These are phyloP conservation scores for Ophiocordyceps camponoti-saundersi DNA, from an alignment of 2,329 filamentous ascomycete species.

Conservation along the genomic window DNA sequence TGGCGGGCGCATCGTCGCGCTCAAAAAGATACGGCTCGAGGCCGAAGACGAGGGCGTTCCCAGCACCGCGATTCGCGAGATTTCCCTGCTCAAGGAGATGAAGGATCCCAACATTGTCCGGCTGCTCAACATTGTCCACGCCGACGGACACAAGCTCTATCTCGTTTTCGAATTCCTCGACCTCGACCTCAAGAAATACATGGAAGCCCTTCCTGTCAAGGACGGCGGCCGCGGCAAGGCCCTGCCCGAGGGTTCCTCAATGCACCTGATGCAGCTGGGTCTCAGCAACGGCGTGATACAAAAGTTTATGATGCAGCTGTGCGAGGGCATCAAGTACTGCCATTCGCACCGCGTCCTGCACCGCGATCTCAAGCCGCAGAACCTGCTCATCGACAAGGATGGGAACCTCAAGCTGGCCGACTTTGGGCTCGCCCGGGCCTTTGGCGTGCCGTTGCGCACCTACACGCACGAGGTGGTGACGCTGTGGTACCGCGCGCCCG, in stretches of 20 bases:
- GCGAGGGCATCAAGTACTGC: conserved; percentile 73
- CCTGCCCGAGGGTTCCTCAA: conserved; percentile 58
- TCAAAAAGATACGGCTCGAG: conserved; percentile 92
- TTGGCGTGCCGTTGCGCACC: conserved; percentile 77
- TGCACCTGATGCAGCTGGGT: conserved; percentile 48
- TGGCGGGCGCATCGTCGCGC: conserved; percentile 68
- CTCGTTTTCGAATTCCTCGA: conserved; percentile 87
- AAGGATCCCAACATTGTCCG: conserved; percentile 79
- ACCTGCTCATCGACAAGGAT: conserved; percentile 69
- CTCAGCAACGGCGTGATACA: conserved; percentile 70
- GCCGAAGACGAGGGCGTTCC: conserved; percentile 90
- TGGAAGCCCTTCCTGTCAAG: conserved; percentile 73
- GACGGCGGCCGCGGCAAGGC: conserved; percentile 77
- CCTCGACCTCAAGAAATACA: conserved; percentile 87
- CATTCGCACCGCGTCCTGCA: conserved; percentile 78
- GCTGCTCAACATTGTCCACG: conserved; percentile 82
- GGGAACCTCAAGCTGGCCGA: conserved; percentile 28
- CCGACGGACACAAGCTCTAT: conserved; percentile 88
- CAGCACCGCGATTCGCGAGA: conserved; percentile 84
- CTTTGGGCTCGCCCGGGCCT: conserved; percentile 78
- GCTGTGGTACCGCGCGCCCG: conserved; percentile 80
- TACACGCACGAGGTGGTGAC: conserved; percentile 95
- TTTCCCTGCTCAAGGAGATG: conserved; percentile 89
- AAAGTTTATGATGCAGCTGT: conserved; percentile 83
- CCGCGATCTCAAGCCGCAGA: conserved; percentile 71